These are phyloP conservation scores for Tolypocladium paradoxum DNA, from an alignment of 2,329 filamentous ascomycete species.

Conservation along the genomic window DNA sequence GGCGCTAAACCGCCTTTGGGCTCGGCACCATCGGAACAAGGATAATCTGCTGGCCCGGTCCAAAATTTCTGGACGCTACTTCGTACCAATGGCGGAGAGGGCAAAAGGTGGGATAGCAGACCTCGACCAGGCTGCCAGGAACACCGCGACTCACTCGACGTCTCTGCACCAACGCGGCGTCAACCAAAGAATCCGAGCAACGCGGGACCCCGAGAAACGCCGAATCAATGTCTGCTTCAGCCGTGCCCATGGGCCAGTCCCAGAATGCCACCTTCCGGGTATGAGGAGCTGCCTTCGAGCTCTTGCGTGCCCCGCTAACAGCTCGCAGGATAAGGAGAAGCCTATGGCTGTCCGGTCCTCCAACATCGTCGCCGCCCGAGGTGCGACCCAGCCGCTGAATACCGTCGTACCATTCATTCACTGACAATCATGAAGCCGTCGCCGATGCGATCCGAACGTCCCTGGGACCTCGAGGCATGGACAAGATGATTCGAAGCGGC, in stretches of 20 bases:
- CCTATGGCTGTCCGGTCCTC: constrained; percentile 89
- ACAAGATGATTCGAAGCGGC: constrained; percentile 97
- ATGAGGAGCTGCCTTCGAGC: constrained; percentile 22
- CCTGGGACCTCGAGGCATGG: constrained; percentile 92
- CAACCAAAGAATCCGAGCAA: constrained; percentile 17
- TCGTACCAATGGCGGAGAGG: constrained; percentile 24
- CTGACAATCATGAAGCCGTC: constrained; percentile 51
- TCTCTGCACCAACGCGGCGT: constrained; percentile 19
- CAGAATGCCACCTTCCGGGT: constrained; percentile 49
- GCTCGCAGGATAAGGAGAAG: constrained; percentile 79
- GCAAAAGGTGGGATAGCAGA: constrained; percentile 28
- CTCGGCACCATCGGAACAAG: constrained; percentile 19
- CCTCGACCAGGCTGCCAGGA: constrained; percentile 16
- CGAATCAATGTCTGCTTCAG: constrained; percentile 33
- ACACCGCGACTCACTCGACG: constrained; percentile 14
- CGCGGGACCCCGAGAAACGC: constrained; percentile 24
- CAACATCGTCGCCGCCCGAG: constrained; percentile 95
- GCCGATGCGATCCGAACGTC: constrained; percentile 97
- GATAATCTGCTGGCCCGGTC: constrained; percentile 28
- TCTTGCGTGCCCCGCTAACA: constrained; percentile 27
- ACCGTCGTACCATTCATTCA: neutral
- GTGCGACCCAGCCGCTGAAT: constrained; percentile 35
- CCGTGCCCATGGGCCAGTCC: constrained; percentile 25
- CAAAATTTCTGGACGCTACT: constrained; percentile 29
- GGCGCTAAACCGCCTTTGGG: constrained; percentile 13